Evolutionary conservation across 345 rosid genomes (phyloP), one percentile per base, ranked within the genome.

Genomic region (Ailanthus altissimus): DNA sequence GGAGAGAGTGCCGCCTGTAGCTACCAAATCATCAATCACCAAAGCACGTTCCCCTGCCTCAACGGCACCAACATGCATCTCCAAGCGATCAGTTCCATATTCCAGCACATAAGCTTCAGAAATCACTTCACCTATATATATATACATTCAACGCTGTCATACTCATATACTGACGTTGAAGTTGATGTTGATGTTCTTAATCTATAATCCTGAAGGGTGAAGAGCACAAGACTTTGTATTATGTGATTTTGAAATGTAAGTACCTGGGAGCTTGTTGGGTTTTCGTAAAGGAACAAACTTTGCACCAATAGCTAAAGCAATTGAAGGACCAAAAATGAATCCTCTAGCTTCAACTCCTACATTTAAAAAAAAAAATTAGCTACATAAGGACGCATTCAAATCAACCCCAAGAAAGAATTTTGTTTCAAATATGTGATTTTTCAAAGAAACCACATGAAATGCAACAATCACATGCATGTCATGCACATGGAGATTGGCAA

Each of bases 261-360:
- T 77, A 94, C 99, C 98, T 49, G 98, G 98, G 64, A 95, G 79
- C 77, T 93, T 93, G 66, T 84, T 84, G 40, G 97, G 98, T 85
- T 95, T 95, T 62, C 99, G 82, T 60, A 95, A 72, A 58, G 98
- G 98, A 47, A 93, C 85, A 79, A 95, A 95, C 88, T 93, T 95
- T 26, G 99, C 99, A 58, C 96, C 97, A 64, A 95, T 90, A 46
- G 98, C 99, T 57, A 95, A 82, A 72, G 99, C 99, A 63, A 95
- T 85, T 15, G 99, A 63, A 47, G 98, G 90, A 40, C 98, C 99
- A 80, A 95, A 95, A 87, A 95, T 88, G 89, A 95, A 95, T 15
- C 98, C 98, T 81, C 97, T 89, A 13, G 99, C 98, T 85, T 93
- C 98, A 59, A 90, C 90, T 62, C 97, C 97, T 93, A 32, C 79